These are phyloP conservation scores for Solanum verrucosum DNA, from an alignment of 257 asterid species.

Conservation along the genomic window DNA sequence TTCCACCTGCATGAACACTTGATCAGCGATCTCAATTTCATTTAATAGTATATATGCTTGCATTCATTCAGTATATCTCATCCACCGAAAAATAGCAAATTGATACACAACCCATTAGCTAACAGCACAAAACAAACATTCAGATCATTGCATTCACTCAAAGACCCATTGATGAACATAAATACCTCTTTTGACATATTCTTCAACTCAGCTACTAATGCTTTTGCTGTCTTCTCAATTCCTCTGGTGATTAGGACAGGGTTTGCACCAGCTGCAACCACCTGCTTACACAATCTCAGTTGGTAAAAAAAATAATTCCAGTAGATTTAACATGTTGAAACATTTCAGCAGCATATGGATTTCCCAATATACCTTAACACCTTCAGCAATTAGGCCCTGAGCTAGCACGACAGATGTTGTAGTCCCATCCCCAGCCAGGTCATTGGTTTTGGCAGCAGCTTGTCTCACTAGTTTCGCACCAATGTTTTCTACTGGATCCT, in stretches of 20 bases:
- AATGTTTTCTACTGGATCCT: slow-evolving; percentile 92
- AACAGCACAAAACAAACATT: background rate
- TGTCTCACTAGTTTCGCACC: slow-evolving; percentile 97
- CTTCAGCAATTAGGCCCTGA: slow-evolving; percentile 94
- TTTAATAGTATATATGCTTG: background rate
- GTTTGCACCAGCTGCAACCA: slow-evolving; percentile 96
- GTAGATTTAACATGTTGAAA: background rate
- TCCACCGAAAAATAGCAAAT: background rate
- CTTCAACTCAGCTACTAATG: slow-evolving; percentile 85
- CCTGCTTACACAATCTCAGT: slow-evolving; percentile 29
- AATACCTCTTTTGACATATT: slow-evolving; percentile 81
- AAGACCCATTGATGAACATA: background rate
- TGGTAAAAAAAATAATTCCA: background rate
- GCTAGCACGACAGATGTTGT: slow-evolving; percentile 98
- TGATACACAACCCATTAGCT: background rate
- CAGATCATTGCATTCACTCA: background rate
- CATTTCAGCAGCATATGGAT: background rate
- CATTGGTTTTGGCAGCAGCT: slow-evolving; percentile 97
- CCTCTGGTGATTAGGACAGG: slow-evolving; percentile 94
- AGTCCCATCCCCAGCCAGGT: slow-evolving; percentile 97
- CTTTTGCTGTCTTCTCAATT: slow-evolving; percentile 87
- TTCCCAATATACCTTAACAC: slow-evolving; percentile 63
- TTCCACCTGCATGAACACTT: slow-evolving; percentile 48
- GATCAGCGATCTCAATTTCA: background rate
- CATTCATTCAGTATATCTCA: background rate